Evolutionary conservation across 306 rosid genomes (phyloP).

Genomic region (Gastrolobium bilobum): DNA sequence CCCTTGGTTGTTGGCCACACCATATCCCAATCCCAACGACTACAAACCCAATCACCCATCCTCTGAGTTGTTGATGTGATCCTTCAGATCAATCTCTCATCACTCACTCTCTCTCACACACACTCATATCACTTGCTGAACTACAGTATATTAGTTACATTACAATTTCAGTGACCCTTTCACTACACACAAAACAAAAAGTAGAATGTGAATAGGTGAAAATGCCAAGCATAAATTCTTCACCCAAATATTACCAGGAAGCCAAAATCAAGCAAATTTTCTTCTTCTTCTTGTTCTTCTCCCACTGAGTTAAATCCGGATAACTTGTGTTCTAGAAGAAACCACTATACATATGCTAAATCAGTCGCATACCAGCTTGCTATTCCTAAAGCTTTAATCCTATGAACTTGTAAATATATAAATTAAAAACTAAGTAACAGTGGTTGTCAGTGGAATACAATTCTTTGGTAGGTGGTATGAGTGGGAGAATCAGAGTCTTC

Average conservation of each 20-base stretch:
- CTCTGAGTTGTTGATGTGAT: constrained; percentile 60
- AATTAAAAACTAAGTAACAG: constrained; percentile 46
- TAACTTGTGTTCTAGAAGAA: constrained; percentile 56
- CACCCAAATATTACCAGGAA: constrained; percentile 43
- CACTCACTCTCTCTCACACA: constrained; percentile 11
- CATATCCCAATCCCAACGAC: constrained; percentile 71
- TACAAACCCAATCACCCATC: constrained; percentile 65
- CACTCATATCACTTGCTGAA: constrained; percentile 44
- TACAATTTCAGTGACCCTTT: constrained; percentile 58
- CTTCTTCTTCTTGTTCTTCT: constrained; percentile 20
- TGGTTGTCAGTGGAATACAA: constrained; percentile 66
- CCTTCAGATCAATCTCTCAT: constrained; percentile 47
- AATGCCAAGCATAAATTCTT: constrained; percentile 50
- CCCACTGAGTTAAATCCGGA: constrained; percentile 49
- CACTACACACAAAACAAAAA: constrained; percentile 64
- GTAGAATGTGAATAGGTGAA: constrained; percentile 60
- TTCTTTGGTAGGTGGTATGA: constrained; percentile 79
- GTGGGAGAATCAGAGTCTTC: constrained; percentile 75
- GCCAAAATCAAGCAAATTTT: constrained; percentile 51
- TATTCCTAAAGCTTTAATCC: constrained; percentile 48
- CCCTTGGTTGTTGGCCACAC: constrained; percentile 74
- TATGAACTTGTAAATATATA: constrained; percentile 54
- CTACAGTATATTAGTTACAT: constrained; percentile 57
- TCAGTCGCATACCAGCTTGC: constrained; percentile 59
- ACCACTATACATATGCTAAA: constrained; percentile 73